Evolutionary conservation across 345 rosid genomes (phyloP), one percentile per base, ranked within the genome.

Genomic region (Viola odorata): DNA sequence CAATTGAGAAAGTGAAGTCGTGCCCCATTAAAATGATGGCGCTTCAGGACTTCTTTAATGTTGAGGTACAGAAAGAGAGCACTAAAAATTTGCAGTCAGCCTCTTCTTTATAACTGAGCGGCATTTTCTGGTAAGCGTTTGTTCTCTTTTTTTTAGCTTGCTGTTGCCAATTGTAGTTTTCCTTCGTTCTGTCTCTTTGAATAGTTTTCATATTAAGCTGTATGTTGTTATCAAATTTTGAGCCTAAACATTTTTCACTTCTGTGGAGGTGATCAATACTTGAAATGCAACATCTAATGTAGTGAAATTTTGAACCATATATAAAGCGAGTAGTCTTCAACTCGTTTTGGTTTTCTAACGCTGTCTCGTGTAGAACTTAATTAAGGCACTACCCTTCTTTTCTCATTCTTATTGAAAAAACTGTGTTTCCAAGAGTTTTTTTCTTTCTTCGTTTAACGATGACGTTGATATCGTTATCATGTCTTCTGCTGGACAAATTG

Each of bases 1-100:
- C 96, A 37, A 90, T 94, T 49, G 80, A 77, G 75, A 94, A 85
- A 79, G 64, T 94, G 84, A 82, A 83, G 67, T 74, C 84, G 39
- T 77, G 83, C 68, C 58, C 78, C 8, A 69, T 94, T 45, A 45
- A 79, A 51, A 85, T 88, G 96, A 78, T 67, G 11, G 88, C 97
- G 45, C 95, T 94, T 62, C 99, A 94, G 80, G 96, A 94, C 71
- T 94, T 80, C 75, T 86, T 90, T 48, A 73, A 77, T 53, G 73
- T 73, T 1, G 81, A 80, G 62, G 32, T 39, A 49, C 58, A 65
- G 47, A 36, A 56, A 47, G 71, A 58, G 40, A 58, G 60, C 53
- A 65, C 59, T 61, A 60, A 56, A 71, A 69, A 56, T 51, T 55
- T 82, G 87, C 81, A 80, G 53, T 77, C 89, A 36, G 66, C 67